Base-by-base conservation (phyloP, 108 stramenopile genomes). In the Seminavis robusta region DNA sequence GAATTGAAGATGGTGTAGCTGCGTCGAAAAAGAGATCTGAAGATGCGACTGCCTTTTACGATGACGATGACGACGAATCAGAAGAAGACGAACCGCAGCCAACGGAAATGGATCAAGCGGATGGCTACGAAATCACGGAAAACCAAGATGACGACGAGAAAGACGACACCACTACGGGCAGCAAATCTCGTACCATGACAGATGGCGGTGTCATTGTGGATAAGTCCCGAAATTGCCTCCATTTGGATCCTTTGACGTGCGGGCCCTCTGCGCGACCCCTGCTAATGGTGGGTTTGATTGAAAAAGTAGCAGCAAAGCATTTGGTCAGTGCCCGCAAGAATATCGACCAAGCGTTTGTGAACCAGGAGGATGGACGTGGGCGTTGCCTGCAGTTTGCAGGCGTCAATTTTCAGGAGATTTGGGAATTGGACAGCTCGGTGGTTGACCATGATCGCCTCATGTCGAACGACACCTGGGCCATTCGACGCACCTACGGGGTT, bases 251-350 rank as follows among this genome's bases (percentile, higher is more conserved):
- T 6, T 53, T 92, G 9, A 62, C 76, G 23, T 82, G 90, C 21
- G 90, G 90, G 56, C 87, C 89, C 17, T 67, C 89, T 24, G 65
- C 86, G 19, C 85, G 95, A 15, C 94, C 95, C 33, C 67, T 99
- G n/a, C 86, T 99, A 23, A 96, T 98, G 95, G 94, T 97, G n/a
- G 94, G 92, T 5, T 59, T 97, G 0, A 96, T 92, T 0, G 95
- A 97, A 77, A 69, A 61, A 49, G 97, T 95, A 3, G 88, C 97
- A 0, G 61, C 44, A 17, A 67, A 76, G 20, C 83, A 90, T 5
- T 56, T 95, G 19, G 90, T 98, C 8, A 76, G 89, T 28, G 62
- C 79, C 11, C 60, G 78, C 38, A 79, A 81, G 19, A 91, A 90
- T 21, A 96, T 99, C 55, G 62, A 76, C 39, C 64, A 83, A 25